These are phyloP conservation scores for Tolypocladium pustulatum DNA, from an alignment of 2,329 filamentous ascomycete genomes.

Conservation along the genomic window DNA sequence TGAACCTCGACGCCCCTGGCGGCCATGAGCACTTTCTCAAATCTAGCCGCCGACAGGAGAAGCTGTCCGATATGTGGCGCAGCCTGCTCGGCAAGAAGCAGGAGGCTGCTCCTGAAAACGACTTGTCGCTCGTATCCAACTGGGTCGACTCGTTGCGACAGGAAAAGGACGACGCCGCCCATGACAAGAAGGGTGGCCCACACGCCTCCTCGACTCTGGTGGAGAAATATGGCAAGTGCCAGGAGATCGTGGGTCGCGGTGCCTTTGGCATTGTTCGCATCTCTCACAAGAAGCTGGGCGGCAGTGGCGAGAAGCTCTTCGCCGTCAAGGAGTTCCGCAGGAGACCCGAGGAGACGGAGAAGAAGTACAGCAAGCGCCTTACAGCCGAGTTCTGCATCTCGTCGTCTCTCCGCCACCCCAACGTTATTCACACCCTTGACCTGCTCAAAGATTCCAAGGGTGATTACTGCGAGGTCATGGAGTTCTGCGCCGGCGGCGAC, in stretches of 20 bases:
- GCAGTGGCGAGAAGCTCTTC: slow-evolving; percentile 78
- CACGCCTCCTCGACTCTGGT: slow-evolving; percentile 66
- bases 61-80: slow-evolving; percentile 84
- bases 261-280: slow-evolving; percentile 97
- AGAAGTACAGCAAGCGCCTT: slow-evolving; percentile 95
- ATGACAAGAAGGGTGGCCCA: slow-evolving; percentile 65
- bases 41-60: slow-evolving; percentile 86
- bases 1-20: slow-evolving; percentile 44
- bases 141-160: slow-evolving; percentile 92
- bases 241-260: slow-evolving; percentile 90
- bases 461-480: slow-evolving; percentile 98
- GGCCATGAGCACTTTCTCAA: slow-evolving; percentile 82
- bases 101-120: slow-evolving; percentile 61
- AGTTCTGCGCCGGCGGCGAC: slow-evolving; percentile 94
- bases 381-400: slow-evolving; percentile 99
- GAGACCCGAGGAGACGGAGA: slow-evolving; percentile 84
- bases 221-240: slow-evolving; percentile 97
- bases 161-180: slow-evolving; percentile 71
- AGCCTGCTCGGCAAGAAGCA: slow-evolving; percentile 78
- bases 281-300: slow-evolving; percentile 87
- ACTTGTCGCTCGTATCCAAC: slow-evolving; percentile 83
- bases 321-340: slow-evolving; percentile 97
- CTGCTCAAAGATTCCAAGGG: slow-evolving; percentile 92
- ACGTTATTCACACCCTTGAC: slow-evolving; percentile 96
- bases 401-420: slow-evolving; percentile 89